Conservation (phyloP, 257 asterid species). For the Lycium barbarum region DNA sequence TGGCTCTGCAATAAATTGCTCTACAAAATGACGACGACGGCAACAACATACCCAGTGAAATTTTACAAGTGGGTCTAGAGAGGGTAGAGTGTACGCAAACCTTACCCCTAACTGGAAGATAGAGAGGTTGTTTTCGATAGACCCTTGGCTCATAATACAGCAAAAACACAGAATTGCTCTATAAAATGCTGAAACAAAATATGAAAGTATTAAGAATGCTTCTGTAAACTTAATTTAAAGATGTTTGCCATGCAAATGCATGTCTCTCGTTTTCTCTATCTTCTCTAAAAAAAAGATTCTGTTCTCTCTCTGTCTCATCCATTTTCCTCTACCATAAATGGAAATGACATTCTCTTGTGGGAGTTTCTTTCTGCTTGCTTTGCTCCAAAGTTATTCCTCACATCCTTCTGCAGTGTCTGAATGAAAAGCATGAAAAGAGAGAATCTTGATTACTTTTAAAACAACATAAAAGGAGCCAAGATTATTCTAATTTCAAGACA, state of each 20-base stretch:
- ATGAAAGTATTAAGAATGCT: not conserved
- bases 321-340: not conserved
- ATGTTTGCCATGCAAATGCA: not conserved
- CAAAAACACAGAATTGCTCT: not conserved
- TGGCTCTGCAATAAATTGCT: not conserved
- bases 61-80: too few relatives aligned
- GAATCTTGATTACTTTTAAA: not conserved
- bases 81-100: too few relatives aligned
- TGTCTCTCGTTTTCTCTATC: not conserved
- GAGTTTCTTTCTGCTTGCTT: not conserved
- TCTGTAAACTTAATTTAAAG: not conserved
- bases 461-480: not conserved
- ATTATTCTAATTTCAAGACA: not conserved
- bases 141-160: too few relatives aligned
- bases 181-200: not conserved
- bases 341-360: not conserved
- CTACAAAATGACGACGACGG: too few relatives aligned
- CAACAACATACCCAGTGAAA: too few relatives aligned
- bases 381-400: slow-evolving; percentile 27
- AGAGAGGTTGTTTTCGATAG: too few relatives aligned
- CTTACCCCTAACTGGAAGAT: too few relatives aligned
- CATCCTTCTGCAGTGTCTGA: slow-evolving; percentile 43
- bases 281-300: not conserved
- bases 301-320: not conserved
- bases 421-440: not conserved